Base-by-base conservation (phyloP, 352 stramenopile genomes). In the Globisporangium iwayamae region DNA sequence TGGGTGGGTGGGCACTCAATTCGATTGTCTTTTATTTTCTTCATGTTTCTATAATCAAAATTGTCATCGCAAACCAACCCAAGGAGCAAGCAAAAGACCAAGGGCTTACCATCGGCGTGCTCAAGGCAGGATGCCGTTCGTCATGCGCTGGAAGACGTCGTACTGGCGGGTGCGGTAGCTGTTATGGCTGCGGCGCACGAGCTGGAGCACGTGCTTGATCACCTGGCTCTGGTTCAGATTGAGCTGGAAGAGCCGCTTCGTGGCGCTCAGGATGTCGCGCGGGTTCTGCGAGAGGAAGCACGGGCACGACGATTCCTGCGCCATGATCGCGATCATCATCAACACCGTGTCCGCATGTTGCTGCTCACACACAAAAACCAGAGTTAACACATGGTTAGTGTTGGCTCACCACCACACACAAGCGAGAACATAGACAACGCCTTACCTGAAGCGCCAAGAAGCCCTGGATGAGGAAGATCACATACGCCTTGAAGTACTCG, bases 321-420 rank as follows among this genome's bases (percentile, higher is more conserved):
- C 94, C 76, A 98, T 99, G 62, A 99, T 98, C 59, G 97, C 94
- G 59, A 99, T 97, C 70, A 99, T 91, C 60, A 97, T 95, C 34
- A 98, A 67, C 59, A 99, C 94, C 6, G 92, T 98, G 65, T 98
- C 85, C 32, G 82, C 82, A 60, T 99, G 83, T 91, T 92, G 83
- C 77, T 91, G 52, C 47, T 67, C 22, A 41, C 41, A 65, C 59
- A 61, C 66, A 63, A 20, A 72, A 38, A 68, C 18, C 39, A 47
- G 67, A 34, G 73, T 63, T 48, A 66, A 25, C 22, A 60, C 18
- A 7, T 7, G 25, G 30, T 46, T 4, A 67, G 9, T 58, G n/a
- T 41, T 41, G 30, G 16, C 30, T 22, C 34, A 39, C 43, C 9
- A 45, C 4, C n/a, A 58, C 18, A 46, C 52, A 32, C 30, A 41